Evolutionary conservation across 331 rosid genomes (phyloP), one percentile per base, ranked within the genome.

Genomic region (Erythrophleum ivorense): DNA sequence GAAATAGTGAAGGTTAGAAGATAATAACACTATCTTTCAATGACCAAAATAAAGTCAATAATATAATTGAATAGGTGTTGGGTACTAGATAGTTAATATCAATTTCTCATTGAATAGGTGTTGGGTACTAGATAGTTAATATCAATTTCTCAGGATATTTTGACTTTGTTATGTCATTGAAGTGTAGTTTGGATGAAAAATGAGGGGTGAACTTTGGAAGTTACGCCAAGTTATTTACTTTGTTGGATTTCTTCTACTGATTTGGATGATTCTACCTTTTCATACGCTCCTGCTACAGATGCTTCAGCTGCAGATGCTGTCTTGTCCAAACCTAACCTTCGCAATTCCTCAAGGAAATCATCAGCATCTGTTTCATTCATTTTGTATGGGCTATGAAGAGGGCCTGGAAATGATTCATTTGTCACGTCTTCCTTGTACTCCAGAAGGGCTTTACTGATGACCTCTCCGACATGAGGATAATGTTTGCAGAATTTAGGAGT

Each of bases 401-500:
- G 83, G 33, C 92, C 91, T 2, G 97, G 97, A 86, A 94, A 94
- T 13, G 91, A 84, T 71, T 93, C 88, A 11, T 73, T 85, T 0
- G 13, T 81, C 68, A 94, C 97, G 43, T 94, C 95, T 88, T 89
- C 94, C 80, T 85, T 93, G 76, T 91, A 91, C 58, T 90, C 88
- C 8, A 67, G 48, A 18, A 91, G 82, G 13, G 90, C 98, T 81
- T 85, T 86, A 70, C 85, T 91, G 84, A 94, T 87, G 75, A 90
- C 84, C 53, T 89, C 90, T 76, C 98, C 98, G 7, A 90, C 91
- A 12, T 63, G 81, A 0, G 91, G 92, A 78, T 33, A 94, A 55
- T 91, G 93, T 90, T 91, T 88, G 52, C 91, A 85, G 73, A 87
- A 88, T 73, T 84, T 93, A 2, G 97, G 98, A 34, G 94, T 91